These are phyloP conservation scores for Talaromyces sp. DNA, from an alignment of 2,329 filamentous ascomycete species.

Conservation along the genomic window DNA sequence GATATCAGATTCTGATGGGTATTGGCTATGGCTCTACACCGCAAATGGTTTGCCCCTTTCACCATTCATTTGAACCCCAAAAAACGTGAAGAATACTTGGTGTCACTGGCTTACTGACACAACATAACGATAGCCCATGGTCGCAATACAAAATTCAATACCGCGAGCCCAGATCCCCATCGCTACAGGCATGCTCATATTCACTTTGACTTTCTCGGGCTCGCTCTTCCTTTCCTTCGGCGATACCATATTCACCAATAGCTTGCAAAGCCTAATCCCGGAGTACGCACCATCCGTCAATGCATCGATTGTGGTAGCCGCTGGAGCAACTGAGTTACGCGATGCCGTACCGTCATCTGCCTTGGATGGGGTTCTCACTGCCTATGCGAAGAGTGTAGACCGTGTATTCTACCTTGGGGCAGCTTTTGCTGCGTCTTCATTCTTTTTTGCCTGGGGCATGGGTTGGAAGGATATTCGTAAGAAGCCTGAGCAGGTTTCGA, in stretches of 20 bases:
- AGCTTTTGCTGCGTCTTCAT: conserved; percentile 15
- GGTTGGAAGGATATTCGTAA: conserved; percentile 23
- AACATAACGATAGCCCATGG: no score
- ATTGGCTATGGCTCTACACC: conserved; percentile 23
- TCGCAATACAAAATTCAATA: no score
- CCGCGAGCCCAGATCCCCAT: conserved; percentile 19
- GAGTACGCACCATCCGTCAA: conserved; percentile 14
- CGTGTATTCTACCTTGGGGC: conserved; percentile 24
- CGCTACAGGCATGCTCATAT: conserved; percentile 16
- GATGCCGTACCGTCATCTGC: conserved; percentile 9
- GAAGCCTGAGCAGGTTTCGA: background rate
- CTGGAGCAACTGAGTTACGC: conserved; percentile 29
- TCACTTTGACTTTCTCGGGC: background rate
- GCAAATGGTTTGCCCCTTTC: conserved; percentile 16
- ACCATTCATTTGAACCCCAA: no score
- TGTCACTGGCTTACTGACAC: conserved; percentile 1
- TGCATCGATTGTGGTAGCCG: background rate
- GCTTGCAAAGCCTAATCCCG: conserved; percentile 15
- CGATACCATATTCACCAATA: conserved; percentile 23
- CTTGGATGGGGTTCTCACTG: conserved; percentile 24
- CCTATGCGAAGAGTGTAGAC: conserved; percentile 27
- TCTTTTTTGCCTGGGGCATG: conserved; percentile 21
- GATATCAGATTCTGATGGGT: conserved; percentile 27
- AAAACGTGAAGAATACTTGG: conserved; percentile 10
- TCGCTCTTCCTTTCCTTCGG: background rate